Conservation (phyloP, 495 filamentous ascomycete genomes). For the Endocarpon pusillum region DNA sequence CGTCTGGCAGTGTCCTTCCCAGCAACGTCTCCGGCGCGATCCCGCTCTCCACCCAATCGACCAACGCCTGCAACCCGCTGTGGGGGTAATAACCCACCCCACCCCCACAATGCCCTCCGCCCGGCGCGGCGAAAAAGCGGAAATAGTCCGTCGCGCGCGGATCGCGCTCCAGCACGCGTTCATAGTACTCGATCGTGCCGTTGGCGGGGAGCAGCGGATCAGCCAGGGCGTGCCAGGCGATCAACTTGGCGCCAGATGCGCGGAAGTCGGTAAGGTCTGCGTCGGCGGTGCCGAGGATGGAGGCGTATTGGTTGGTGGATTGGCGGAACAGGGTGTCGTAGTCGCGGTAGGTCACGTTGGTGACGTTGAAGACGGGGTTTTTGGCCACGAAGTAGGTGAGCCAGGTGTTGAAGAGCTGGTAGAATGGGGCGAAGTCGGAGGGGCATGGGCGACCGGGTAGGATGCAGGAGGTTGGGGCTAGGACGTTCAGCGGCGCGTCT, state of each 20-base stretch:
- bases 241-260: slow-evolving; percentile 22
- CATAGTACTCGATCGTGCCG: slow-evolving; percentile 10
- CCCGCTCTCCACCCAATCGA: slow-evolving; percentile 35
- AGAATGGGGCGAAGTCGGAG: too few relatives aligned
- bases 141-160: slow-evolving; percentile 7
- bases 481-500: slow-evolving; percentile 6
- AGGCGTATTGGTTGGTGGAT: slow-evolving; percentile 10
- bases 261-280: slow-evolving; percentile 19
- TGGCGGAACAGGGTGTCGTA: slow-evolving; percentile 6
- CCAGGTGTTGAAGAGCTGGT: slow-evolving; percentile 16
- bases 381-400: slow-evolving; percentile 24
- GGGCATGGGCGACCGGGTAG: slow-evolving; percentile 3
- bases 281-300: slow-evolving; percentile 18
- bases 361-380: slow-evolving; percentile 21
- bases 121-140: slow-evolving; percentile 15
- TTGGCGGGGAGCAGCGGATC: slow-evolving; percentile 10
- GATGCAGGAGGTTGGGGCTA: slow-evolving; percentile 6
- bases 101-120: slow-evolving; percentile 16
- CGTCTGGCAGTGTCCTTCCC: slow-evolving; percentile 23
- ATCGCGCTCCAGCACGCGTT: slow-evolving; percentile 4
- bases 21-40: slow-evolving; percentile 22
- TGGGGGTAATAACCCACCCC: slow-evolving; percentile 11
- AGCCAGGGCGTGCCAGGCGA: slow-evolving; percentile 22
- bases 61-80: slow-evolving; percentile 18
- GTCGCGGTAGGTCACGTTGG: slow-evolving; percentile 12